Evolutionary conservation across 2,329 filamentous ascomycete species (phyloP), one percentile per base, ranked within the genome.

Genomic region (Trichothecium sympodiale): DNA sequence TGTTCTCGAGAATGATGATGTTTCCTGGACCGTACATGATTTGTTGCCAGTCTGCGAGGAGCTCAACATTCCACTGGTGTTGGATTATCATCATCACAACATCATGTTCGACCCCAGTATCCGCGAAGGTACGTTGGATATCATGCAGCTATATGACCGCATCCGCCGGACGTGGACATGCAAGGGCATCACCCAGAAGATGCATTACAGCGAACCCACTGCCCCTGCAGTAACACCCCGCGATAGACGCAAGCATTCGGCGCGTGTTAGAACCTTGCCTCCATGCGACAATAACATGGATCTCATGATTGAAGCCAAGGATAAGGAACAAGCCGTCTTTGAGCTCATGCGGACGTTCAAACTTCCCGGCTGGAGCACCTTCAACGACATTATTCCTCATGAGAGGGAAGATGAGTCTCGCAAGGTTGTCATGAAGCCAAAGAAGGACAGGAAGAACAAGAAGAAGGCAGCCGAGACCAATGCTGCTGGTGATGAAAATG

Each of bases 301-400:
- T 51, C 66, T 96, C n/a, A 96, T 96, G 89, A 95, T 96, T 41
- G 89, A 96, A 61, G 89, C 89, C 33, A 96, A 96, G 55, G 89
- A 95, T 52, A 96, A 96, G 58, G 89, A 96, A 54, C 89, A 96
- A 56, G 87, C 89, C 0, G 86, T 95, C 0, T 94, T 96, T 48
- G 86, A 94, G 44, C 68, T 96, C 14, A 95, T 95, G 87, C 73
- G 82, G 16, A 87, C 69, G 0, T 94, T 87, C 55, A 87, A 80
- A 48, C 66, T 96, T 1, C 84, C 87, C 0, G 87, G 87, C 0
- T 83, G 78, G 59, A 69, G 91, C 15, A 70, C 60, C 0, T 77
- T 93, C 52, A 82, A 81, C 45, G 77, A 93, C 37, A 64, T 96
- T 2, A 65, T 89, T 3, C 87, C 88, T 0, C 72, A 88, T 51